Conservation (phyloP, 768 basidiomycete species). For the Grammothele lineata region DNA sequence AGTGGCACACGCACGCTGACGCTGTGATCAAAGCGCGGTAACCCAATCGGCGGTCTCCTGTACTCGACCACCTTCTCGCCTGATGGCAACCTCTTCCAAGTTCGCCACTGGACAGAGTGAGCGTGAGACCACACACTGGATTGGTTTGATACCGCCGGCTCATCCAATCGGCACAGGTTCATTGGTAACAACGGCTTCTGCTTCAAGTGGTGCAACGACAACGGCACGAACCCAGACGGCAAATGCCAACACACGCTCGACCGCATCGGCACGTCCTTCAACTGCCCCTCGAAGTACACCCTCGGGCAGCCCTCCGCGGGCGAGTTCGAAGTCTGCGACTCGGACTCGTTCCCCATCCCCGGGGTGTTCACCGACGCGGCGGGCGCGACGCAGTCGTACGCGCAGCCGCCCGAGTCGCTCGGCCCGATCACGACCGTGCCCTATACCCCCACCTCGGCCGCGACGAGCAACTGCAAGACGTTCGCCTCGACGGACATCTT, state of each 20-base stretch:
- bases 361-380: slow-evolving; percentile 41
- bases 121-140: slow-evolving; percentile 20
- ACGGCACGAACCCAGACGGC: slow-evolving; percentile 39
- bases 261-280: slow-evolving; percentile 71
- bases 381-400: slow-evolving; percentile 41
- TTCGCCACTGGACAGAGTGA: slow-evolving; percentile 66
- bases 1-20: too few relatives aligned
- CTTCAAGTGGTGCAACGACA: slow-evolving; percentile 67
- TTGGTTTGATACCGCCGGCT: too few relatives aligned
- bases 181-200: slow-evolving; percentile 65
- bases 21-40: slow-evolving; percentile 74
- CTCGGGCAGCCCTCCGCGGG: slow-evolving; percentile 35
- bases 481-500: slow-evolving; percentile 35
- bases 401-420: slow-evolving; percentile 44
- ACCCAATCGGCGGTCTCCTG: slow-evolving; percentile 72
- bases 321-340: slow-evolving; percentile 64
- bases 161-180: slow-evolving; percentile 51
- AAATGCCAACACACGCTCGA: slow-evolving; percentile 72
- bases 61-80: slow-evolving; percentile 57
- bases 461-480: slow-evolving; percentile 42
- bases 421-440: slow-evolving; percentile 41
- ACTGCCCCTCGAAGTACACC: slow-evolving; percentile 50
- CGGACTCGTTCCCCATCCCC: slow-evolving; percentile 59
- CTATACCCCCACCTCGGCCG: slow-evolving; percentile 35
- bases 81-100: slow-evolving; percentile 44